phyloP scores from a whole-genome alignment of 2,329 filamentous ascomycete species.

The Xylariaceae sp. region DNA sequence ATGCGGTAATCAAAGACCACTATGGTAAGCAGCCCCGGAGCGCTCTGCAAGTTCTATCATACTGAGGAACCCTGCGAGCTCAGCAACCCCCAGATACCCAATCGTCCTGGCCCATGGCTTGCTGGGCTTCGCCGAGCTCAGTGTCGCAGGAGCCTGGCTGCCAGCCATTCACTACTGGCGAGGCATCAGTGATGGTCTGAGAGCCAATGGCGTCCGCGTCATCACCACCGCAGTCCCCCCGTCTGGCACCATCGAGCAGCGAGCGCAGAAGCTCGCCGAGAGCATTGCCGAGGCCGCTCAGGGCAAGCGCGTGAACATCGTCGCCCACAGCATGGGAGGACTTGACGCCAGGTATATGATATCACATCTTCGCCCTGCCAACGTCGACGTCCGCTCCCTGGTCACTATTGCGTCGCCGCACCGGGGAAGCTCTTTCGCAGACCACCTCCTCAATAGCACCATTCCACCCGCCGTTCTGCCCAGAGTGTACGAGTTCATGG shows the following conservation, averaged over 20 bases:
- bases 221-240: conserved; percentile 56
- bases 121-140: conserved; percentile 54
- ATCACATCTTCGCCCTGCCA: conserved; percentile 41
- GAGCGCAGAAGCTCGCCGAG: conserved; percentile 48
- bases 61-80: background rate
- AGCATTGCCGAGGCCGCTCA: conserved; percentile 41
- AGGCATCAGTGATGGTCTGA: conserved; percentile 53
- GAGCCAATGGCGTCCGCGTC: conserved; percentile 44
- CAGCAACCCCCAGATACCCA: conserved; percentile 50
- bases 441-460: conserved; percentile 42
- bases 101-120: conserved; percentile 60
- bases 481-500: conserved; percentile 45
- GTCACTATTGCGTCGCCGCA: conserved; percentile 51
- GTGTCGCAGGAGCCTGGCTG: conserved; percentile 38
- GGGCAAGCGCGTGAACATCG: conserved; percentile 62
- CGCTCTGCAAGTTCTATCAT: conserved; percentile 2
- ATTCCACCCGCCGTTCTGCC: conserved; percentile 42
- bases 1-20: conserved; percentile 34
- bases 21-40: conserved; percentile 29
- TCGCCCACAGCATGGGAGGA: conserved; percentile 63
- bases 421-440: conserved; percentile 47
- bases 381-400: conserved; percentile 41
- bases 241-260: conserved; percentile 51
- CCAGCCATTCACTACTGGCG: conserved; percentile 57
- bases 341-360: conserved; percentile 61